Conservation (phyloP, 1,284 basidiomycete species). For the Meira miltonrushii region DNA sequence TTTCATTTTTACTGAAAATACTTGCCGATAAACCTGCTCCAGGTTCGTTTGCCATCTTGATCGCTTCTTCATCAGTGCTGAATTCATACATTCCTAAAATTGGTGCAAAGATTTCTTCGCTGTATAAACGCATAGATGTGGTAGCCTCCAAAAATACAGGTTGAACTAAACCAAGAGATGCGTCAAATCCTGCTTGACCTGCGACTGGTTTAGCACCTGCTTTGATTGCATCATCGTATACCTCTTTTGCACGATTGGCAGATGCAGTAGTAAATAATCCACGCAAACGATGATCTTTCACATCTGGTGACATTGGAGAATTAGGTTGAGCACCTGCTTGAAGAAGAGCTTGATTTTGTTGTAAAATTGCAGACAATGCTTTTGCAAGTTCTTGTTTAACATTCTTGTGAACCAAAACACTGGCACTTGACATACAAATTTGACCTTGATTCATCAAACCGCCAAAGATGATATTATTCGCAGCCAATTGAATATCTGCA, state of each 20-base stretch:
- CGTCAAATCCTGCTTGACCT: conserved; percentile 53
- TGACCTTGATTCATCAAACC: conserved; percentile 64
- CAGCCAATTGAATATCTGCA: conserved; percentile 63
- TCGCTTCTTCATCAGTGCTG: conserved; percentile 13
- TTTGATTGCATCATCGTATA: conserved; percentile 59
- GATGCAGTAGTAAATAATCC: conserved; percentile 59
- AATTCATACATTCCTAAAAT: conserved; percentile 12
- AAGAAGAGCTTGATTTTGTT: conserved; percentile 14
- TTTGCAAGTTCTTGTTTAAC: conserved; percentile 54
- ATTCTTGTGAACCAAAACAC: conserved; percentile 61
- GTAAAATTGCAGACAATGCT: conserved; percentile 52
- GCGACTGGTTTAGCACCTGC: conserved; percentile 60
- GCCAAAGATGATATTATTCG: conserved; percentile 56
- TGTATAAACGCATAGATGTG: conserved; percentile 55
- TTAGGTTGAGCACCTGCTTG: conserved; percentile 18
- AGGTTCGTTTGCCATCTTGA: conserved; percentile 13
- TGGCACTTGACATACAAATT: conserved; percentile 67
- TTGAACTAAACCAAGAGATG: conserved; percentile 57
- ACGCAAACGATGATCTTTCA: conserved; percentile 39
- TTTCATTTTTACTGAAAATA: conserved; percentile 12
- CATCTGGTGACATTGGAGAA: conserved; percentile 15
- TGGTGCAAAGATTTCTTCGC: conserved; percentile 20
- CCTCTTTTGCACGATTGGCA: conserved; percentile 58
- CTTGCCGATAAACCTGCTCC: conserved; percentile 11
- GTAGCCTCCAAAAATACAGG: conserved; percentile 60